A percentile compares a stretch with the other conserved stretches of the same genome.
Conservation (phyloP, 768 basidiomycete genomes). For the Russula dissimulans region DNA sequence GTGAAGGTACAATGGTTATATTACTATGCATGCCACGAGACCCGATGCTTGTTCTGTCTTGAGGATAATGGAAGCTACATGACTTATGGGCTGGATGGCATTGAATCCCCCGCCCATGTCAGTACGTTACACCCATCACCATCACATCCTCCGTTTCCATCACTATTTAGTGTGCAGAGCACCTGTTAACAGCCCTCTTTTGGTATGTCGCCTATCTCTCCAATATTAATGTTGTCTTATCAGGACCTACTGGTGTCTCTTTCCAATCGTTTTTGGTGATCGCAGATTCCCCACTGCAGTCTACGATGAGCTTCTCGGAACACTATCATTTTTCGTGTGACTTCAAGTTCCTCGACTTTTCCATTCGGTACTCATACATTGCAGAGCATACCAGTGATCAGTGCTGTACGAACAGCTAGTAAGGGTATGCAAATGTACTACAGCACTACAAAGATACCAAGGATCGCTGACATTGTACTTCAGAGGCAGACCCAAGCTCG, state of each 20-base stretch:
- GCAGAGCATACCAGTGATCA: no score
- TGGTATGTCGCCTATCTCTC: conserved; percentile 15
- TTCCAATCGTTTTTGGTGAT: conserved; percentile 17
- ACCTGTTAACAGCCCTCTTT: conserved; percentile 20
- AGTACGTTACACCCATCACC: conserved; percentile 6
- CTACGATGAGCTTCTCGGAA: no score
- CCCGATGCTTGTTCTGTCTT: conserved; percentile 44
- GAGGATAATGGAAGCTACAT: conserved; percentile 31
- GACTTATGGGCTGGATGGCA: conserved; percentile 20
- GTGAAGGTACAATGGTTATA: conserved; percentile 28
- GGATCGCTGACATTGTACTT: no score
- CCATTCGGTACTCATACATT: no score
- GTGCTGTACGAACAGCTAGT: no score
- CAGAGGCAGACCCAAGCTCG: no score
- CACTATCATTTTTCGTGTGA: no score
- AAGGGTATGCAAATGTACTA: no score
- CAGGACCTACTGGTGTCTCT: conserved; percentile 24
- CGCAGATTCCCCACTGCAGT: background rate
- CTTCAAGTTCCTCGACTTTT: no score
- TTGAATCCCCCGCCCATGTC: conserved; percentile 14
- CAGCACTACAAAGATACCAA: no score
- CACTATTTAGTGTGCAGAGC: conserved; percentile 14
- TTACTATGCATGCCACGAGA: conserved; percentile 42
- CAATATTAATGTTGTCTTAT: background rate
- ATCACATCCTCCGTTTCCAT: background rate